Base-by-base conservation (phyloP, 768 basidiomycete genomes). In the Naematelia aurantialba region DNA sequence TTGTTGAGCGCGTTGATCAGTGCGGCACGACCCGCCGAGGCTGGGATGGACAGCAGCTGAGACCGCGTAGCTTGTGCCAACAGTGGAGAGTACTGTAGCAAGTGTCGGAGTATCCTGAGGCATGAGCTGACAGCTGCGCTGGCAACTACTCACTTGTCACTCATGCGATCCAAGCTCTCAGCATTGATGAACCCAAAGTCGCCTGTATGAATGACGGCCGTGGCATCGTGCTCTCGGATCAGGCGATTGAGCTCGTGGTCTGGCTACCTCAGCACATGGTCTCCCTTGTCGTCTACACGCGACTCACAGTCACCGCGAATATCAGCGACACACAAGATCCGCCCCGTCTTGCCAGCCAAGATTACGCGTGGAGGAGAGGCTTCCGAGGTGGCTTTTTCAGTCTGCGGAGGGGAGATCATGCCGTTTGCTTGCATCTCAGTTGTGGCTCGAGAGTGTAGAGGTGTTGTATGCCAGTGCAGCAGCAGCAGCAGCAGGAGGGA, bases 141-240 rank as follows among this genome's bases (percentile, higher is more conserved):
- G 19, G 24, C 17, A 29, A 31, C 12, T 5, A 69, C 79, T 67
- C 56, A 81, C 80, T 90, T 85, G 83, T 98, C 93, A 71, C 88
- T 89, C 79, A 99, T 96, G 67, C 90, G 82, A 17, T 89, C 87
- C 52, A 94, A 81, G 75, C 89, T 91, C 63, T 74, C 67, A 82
- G 62, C 65, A 87, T 89, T 91, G 78, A 94, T 96, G 80, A 99
- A 96, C 59, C 96, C 96, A 85, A 98, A 98, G 80, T 99, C 96
- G 54, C 96, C 96, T 0, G 93, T 94, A 76, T 98, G 94, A 59
- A 99, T 89, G 76, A 97, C 87, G 17, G 92, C 94, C 59, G 87
- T 84, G 22, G 92, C 96, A 72, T 89, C 87, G 58, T 85, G 85
- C 67, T 96, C 91, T 47, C 86, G 80, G 17, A 93, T 93, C 55